phyloP scores from a whole-genome alignment of 306 rosid genomes.

The Cicer cuneatum region DNA sequence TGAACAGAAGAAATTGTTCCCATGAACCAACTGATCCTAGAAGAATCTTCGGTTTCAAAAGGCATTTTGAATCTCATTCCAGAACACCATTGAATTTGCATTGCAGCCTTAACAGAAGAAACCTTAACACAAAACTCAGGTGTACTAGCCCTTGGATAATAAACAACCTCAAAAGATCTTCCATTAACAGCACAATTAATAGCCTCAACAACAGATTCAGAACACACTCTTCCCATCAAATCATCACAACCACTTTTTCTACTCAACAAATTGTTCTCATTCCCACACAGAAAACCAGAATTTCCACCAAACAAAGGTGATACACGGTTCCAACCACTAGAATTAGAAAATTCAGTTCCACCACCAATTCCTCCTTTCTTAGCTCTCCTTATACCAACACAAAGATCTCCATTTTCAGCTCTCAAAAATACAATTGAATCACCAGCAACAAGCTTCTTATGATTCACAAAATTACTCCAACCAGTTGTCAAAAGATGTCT shows the following conservation, averaged over 20 bases:
- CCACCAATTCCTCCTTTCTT: conserved; percentile 89
- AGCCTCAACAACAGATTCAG: conserved; percentile 75
- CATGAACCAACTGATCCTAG: conserved; percentile 98
- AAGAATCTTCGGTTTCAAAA: conserved; percentile 93
- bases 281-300: conserved; percentile 49
- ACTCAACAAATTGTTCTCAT: conserved; percentile 25
- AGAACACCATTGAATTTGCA: conserved; percentile 82
- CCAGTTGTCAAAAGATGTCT: conserved; percentile 97
- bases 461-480: conserved; percentile 97
- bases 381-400: conserved; percentile 95
- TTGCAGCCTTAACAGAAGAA: conserved; percentile 70
- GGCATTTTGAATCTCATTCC: conserved; percentile 99
- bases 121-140: conserved; percentile 90
- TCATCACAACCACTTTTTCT: conserved; percentile 48
- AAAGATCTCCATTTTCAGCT: conserved; percentile 88
- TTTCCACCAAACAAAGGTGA: conserved; percentile 56
- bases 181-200: conserved; percentile 75
- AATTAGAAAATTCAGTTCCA: conserved; percentile 55
- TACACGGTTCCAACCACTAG: conserved; percentile 55
- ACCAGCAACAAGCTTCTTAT: conserved; percentile 96
- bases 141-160: conserved; percentile 83
- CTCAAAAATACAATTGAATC: conserved; percentile 89
- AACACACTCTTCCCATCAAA: conserved; percentile 52
- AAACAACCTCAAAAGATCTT: conserved; percentile 79
- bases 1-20: conserved; percentile 85